A percentile compares a stretch with the other conserved stretches of the same genome.
Evolutionary conservation across 306 rosid species (phyloP).

Genomic region (Purshia tridentata): DNA sequence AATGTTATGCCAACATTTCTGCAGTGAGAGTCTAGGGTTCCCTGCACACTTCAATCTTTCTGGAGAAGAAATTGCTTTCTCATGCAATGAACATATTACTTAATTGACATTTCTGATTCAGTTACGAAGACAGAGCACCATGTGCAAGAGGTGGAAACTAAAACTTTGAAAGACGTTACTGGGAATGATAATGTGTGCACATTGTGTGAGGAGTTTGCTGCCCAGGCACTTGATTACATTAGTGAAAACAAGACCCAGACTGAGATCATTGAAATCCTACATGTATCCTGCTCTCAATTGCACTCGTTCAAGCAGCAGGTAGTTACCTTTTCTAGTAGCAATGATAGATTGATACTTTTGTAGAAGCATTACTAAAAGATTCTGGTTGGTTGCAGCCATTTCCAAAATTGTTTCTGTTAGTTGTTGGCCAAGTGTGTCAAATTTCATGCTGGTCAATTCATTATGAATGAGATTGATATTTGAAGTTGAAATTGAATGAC

Average conservation of each 20-base stretch:
- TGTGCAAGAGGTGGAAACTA: constrained; percentile 32
- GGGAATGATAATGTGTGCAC: constrained; percentile 47
- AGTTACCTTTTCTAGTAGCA: constrained; percentile 9
- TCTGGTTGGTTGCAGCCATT: neutral
- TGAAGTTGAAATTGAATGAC: neutral
- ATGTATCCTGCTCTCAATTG: constrained; percentile 40
- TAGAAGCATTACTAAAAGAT: neutral
- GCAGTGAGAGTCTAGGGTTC: neutral
- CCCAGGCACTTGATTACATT: constrained; percentile 66
- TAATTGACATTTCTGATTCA: constrained; percentile 23
- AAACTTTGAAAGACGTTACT: constrained; percentile 20
- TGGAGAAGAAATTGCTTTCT: neutral
- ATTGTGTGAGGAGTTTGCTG: constrained; percentile 71
- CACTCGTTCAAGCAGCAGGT: constrained; percentile 53
- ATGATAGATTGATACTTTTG: constrained; percentile 1
- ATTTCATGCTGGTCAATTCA: neutral
- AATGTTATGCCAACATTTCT: neutral
- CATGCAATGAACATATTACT: neutral
- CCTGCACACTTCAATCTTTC: neutral
- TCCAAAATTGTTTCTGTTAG: neutral
- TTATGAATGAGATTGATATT: constrained; percentile 1
- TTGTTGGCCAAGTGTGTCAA: neutral
- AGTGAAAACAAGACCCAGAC: constrained; percentile 61
- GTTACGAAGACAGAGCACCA: constrained; percentile 31
- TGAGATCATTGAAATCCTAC: constrained; percentile 61